A percentile compares a stretch with the other conserved stretches of the same genome.
Conservation (phyloP, 2,329 filamentous ascomycete genomes). For the Whalleya microplaca region DNA sequence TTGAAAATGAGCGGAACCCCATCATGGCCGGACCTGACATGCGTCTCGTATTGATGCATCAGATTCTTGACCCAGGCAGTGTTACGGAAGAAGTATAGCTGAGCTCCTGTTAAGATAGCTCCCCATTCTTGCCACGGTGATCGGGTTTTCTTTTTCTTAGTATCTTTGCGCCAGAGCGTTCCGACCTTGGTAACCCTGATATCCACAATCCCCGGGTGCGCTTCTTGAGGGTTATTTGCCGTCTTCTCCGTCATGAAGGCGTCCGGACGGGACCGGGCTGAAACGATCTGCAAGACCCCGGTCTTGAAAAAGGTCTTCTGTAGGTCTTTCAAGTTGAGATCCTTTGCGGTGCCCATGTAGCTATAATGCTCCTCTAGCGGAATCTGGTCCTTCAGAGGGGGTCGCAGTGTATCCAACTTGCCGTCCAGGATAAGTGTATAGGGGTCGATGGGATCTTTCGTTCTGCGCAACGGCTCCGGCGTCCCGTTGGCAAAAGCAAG, state of each 20-base stretch:
- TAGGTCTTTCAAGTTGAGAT: constrained; percentile 77
- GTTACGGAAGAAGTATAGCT: constrained; percentile 96
- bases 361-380: constrained; percentile 89
- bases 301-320: constrained; percentile 91
- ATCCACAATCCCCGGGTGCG: constrained; percentile 90
- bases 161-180: constrained; percentile 89
- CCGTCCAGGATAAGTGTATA: constrained; percentile 93
- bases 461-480: constrained; percentile 65
- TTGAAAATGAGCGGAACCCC: constrained; percentile 84
- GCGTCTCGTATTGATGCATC: constrained; percentile 84
- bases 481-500: constrained; percentile 68
- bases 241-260: constrained; percentile 92
- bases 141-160: constrained; percentile 89
- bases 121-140: constrained; percentile 99
- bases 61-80: constrained; percentile 89
- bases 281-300: constrained; percentile 92
- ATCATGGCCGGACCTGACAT: constrained; percentile 76
- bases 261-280: constrained; percentile 87
- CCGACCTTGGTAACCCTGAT: constrained; percentile 98
- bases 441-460: constrained; percentile 89
- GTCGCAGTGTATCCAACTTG: constrained; percentile 80
- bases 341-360: constrained; percentile 77
- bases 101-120: constrained; percentile 92
- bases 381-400: constrained; percentile 90
- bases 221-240: constrained; percentile 80